Evolutionary conservation across 1,284 basidiomycete genomes (phyloP).

Genomic region (Cryptococcus sp.): DNA sequence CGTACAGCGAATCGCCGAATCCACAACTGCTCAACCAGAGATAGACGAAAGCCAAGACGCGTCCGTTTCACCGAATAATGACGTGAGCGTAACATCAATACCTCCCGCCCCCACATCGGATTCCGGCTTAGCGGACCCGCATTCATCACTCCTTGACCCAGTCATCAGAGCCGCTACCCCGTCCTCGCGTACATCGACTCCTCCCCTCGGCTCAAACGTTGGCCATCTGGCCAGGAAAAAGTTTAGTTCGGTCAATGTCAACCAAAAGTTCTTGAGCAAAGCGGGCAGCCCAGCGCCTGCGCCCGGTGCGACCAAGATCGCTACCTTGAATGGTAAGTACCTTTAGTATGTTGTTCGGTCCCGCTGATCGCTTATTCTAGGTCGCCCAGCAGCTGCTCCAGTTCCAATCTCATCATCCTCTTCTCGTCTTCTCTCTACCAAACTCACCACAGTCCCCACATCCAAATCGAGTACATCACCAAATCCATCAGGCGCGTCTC

Average conservation of each 20-base stretch:
- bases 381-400: conserved; percentile 54
- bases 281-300: conserved; percentile 54
- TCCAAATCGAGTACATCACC: conserved; percentile 38
- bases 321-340: conserved; percentile 27
- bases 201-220: conserved; percentile 32
- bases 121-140: too few species aligned
- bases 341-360: background rate
- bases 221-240: conserved; percentile 61
- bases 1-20: background rate
- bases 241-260: conserved; percentile 83
- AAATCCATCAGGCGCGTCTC: conserved; percentile 27
- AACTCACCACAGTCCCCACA: conserved; percentile 63
- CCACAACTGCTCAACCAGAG: conserved; percentile 7
- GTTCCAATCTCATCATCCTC: conserved; percentile 59
- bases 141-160: conserved; percentile 1
- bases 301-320: conserved; percentile 23
- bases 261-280: conserved; percentile 91
- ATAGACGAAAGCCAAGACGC: too few species aligned
- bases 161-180: conserved; percentile 36
- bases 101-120: too few species aligned
- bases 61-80: too few species aligned
- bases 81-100: too few species aligned
- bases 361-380: conserved; percentile 14
- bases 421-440: conserved; percentile 77
- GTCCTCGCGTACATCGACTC: conserved; percentile 45